Evolutionary conservation across 192 early-diverging fungal genomes (phyloP).

Genomic region (Entomortierella beljakovae): DNA sequence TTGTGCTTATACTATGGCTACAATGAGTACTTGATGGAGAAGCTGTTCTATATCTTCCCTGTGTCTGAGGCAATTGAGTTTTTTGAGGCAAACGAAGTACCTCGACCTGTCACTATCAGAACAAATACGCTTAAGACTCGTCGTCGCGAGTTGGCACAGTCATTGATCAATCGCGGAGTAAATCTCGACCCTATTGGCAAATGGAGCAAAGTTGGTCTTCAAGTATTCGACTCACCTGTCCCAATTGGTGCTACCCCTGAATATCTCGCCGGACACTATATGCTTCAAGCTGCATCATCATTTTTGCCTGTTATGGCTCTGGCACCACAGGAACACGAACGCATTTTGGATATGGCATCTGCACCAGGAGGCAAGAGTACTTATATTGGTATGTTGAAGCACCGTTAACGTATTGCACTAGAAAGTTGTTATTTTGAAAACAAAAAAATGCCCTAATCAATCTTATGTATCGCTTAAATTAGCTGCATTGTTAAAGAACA

Average conservation of each 20-base stretch:
- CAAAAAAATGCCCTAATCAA: no score
- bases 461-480: background rate
- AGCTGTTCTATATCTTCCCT: slow-evolving; percentile 92
- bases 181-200: slow-evolving; percentile 99
- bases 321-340: slow-evolving; percentile 95
- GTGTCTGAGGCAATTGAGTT: slow-evolving; percentile 95
- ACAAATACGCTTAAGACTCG: slow-evolving; percentile 97
- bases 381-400: slow-evolving; percentile 70
- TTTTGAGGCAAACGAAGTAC: slow-evolving; percentile 98
- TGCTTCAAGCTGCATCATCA: slow-evolving; percentile 98
- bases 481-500: slow-evolving; percentile 96
- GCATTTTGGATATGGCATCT: slow-evolving; percentile 96
- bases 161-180: slow-evolving; percentile 94
- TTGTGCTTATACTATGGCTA: slow-evolving; percentile 96
- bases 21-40: slow-evolving; percentile 90
- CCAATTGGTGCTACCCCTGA: slow-evolving; percentile 98
- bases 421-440: no score
- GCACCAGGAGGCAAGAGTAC: slow-evolving; percentile 99
- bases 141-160: slow-evolving; percentile 93
- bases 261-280: slow-evolving; percentile 99
- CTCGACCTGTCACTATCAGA: slow-evolving; percentile 95
- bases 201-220: slow-evolving; percentile 98
- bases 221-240: slow-evolving; percentile 95
- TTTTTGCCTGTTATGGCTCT: slow-evolving; percentile 98
- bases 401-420: background rate